phyloP scores from a whole-genome alignment of 352 stramenopile genomes.

The Blastocystis sp. region DNA sequence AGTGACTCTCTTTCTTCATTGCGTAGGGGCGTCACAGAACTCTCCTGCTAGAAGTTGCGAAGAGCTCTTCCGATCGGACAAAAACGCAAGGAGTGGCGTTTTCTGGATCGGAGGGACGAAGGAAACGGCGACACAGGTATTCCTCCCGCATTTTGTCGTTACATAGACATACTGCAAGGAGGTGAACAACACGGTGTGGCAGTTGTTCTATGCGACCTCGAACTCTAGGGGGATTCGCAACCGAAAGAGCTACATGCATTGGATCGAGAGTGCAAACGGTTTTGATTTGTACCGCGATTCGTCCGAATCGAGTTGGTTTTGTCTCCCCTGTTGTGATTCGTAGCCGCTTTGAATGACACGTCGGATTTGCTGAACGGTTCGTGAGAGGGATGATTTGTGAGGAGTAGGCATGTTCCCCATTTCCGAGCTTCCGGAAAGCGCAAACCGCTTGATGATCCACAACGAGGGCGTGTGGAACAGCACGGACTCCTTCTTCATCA shows the following conservation, averaged over 20 bases:
- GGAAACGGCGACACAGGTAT: not conserved
- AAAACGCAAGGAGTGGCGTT: not conserved
- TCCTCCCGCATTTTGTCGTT: not conserved
- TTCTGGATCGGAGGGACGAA: constrained; percentile 48
- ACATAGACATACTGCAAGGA: constrained; percentile 21
- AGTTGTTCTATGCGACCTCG: constrained; percentile 67
- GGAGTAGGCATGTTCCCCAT: constrained; percentile 24
- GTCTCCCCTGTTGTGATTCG: not conserved
- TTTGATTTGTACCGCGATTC: constrained; percentile 4
- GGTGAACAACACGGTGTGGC: constrained; percentile 1
- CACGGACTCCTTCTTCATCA: constrained; percentile 26
- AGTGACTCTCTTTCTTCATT: not conserved
- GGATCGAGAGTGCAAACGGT: constrained; percentile 1
- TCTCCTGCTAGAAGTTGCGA: constrained; percentile 40
- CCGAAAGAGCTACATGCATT: constrained; percentile 33
- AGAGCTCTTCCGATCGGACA: constrained; percentile 16
- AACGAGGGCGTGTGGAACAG: constrained; percentile 45
- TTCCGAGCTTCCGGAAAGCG: not conserved
- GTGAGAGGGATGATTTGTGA: not conserved
- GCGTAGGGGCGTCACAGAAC: not conserved
- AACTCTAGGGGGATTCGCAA: constrained; percentile 38
- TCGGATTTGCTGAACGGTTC: constrained; percentile 10
- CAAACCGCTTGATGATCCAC: constrained; percentile 24
- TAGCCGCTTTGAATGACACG: not conserved
- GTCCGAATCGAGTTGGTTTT: not conserved